Conservation (phyloP, 176 grass and related monocot species). For the Hordeum marinum region DNA sequence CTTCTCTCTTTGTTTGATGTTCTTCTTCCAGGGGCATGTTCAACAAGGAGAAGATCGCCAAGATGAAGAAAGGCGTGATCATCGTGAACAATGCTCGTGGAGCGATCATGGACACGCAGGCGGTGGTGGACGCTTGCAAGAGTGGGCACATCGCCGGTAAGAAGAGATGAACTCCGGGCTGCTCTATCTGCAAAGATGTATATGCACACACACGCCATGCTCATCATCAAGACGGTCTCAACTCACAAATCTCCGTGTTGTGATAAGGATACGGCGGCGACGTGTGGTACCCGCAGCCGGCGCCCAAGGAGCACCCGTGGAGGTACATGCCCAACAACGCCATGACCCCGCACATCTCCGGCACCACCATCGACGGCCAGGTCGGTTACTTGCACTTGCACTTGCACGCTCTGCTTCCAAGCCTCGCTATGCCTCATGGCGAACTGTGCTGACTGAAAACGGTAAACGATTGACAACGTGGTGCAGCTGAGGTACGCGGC, state of each 20-base stretch:
- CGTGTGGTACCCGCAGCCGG: slow-evolving; percentile 70
- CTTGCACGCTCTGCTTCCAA: neutral
- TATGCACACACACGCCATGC: neutral
- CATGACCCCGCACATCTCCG: slow-evolving; percentile 85
- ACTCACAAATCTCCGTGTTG: neutral
- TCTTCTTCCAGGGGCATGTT: slow-evolving; percentile 61
- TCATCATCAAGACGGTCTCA: neutral
- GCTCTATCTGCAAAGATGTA: neutral
- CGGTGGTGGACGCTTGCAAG: slow-evolving; percentile 60
- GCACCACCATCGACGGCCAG: slow-evolving; percentile 85
- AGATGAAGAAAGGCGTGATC: slow-evolving; percentile 74
- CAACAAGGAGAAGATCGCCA: slow-evolving; percentile 71
- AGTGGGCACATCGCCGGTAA: slow-evolving; percentile 64
- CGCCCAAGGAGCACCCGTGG: slow-evolving; percentile 88
- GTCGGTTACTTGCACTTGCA: slow-evolving; percentile 16
- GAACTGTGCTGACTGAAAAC: neutral
- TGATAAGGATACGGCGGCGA: slow-evolving; percentile 66
- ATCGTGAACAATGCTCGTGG: slow-evolving; percentile 81
- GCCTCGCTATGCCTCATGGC: neutral
- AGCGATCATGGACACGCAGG: slow-evolving; percentile 73
- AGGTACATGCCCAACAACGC: slow-evolving; percentile 87
- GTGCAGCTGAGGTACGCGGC: slow-evolving; percentile 59
- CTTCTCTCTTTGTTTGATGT: slow-evolving; percentile 8
- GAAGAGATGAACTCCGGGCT: neutral
- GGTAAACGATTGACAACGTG: neutral